Base-by-base conservation (phyloP, 2,329 filamentous ascomycete genomes). In the Penicillium verrucosum region DNA sequence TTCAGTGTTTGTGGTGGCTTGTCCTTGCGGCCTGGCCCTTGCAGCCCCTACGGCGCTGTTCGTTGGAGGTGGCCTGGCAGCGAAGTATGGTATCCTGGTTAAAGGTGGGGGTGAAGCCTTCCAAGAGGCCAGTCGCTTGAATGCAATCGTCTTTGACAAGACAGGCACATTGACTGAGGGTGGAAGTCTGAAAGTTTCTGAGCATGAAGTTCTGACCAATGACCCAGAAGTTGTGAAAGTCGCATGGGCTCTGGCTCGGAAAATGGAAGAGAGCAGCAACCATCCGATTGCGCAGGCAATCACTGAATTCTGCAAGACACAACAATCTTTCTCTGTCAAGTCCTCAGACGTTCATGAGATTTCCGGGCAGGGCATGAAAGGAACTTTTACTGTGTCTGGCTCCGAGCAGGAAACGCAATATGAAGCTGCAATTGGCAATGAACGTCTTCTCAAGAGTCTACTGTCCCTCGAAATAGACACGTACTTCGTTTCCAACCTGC, bases 41-140 rank as follows among this genome's bases (percentile, higher is more conserved):
- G 90, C 90, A n/a, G 90, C 90, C 0, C 90, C 90, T 1, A 95
- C 90, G 0, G 90, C 90, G n/a, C 74, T 95, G 34, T 93, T 93
- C 62, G 90, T 94, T 10, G 90, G 89, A 3, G 87, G 89, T 36
- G 90, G 90, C 1, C 77, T 94, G 18, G 90, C 90, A 2, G 90
- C 90, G 7, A 87, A 88, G 69, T 77, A 90, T 66, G 90, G 90
- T 1, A 91, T 95, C 53, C 79, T 95, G 1, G 90, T 89, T 64
- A 91, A 92, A 73, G 90, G 90, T 23, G 90, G 90, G 23, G 90
- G 90, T 34, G 89, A 92, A 69, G 90, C 90, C 0, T 93, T 94
- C 69, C 89, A 93, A 71, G 90, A 91, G 75, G 90, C 90, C 4
- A 92, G 89, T 69, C 84, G 83, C 11, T 81, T 92, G 43, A 86